Evolutionary conservation across 257 asterid genomes (phyloP), one percentile per base, ranked within the genome.

Genomic region (Cinchona pubescens): DNA sequence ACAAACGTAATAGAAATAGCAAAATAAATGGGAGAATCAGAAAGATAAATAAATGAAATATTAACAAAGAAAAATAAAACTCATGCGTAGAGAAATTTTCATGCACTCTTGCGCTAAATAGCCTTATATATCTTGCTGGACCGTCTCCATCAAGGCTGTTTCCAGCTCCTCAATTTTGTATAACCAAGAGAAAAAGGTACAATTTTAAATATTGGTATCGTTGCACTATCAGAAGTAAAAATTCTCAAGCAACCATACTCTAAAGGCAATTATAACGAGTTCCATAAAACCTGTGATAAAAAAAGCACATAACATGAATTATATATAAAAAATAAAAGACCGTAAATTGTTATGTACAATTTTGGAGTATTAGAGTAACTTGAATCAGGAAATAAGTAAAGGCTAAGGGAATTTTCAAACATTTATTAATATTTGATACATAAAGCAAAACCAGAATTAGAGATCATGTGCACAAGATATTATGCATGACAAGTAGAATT

Each of bases 141-240:
- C 97, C 97, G 90, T 90, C 87, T 94, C 98, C 93, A 94, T 90
- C 49, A 94, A 65, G 74, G 98, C 96, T 73, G 97, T 92, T 83
- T 94, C 97, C 65, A 92, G 88, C 85, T 94, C 98, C 86, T 94
- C 97, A 3, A 97, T 96, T 88, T 97, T 94, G 91, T 67, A 72
- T 74, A 76, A 71, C 67, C 37, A 72, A 82, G 78, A 76, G 18
- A 67, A 56, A 67, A 27, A 49, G 4, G 15, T 58, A 60, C 75
- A 30, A 71, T 45, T 6, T 38, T 4, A 40, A 40, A 40, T 40
- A 40, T 40, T 40, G 9, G 4, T 40, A 40, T 40, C 45, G 6
- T 40, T 40, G 4, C 45, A 40, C 45, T 40, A 40, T 40, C 45
- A 40, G 45, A 9, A 40, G 45, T 40, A 40, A 40, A 40, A 40